phyloP scores from a whole-genome alignment of 164 flowering plant species.

The Vitis rupestris region DNA sequence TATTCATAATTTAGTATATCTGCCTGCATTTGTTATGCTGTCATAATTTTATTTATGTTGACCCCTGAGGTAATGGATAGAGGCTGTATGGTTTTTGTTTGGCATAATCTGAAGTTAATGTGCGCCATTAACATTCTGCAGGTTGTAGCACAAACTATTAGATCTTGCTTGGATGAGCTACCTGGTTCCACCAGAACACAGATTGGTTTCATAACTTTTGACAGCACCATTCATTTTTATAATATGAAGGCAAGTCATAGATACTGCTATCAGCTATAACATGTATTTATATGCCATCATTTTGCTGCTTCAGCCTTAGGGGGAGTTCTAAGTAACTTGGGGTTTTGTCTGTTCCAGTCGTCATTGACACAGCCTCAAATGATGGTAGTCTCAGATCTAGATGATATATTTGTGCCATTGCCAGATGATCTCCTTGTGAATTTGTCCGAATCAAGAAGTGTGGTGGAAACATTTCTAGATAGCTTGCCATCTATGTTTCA shows the following conservation, averaged over 20 bases:
- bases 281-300: neutral
- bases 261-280: neutral
- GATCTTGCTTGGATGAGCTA: slow-evolving; percentile 79
- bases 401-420: slow-evolving; percentile 90
- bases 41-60: neutral
- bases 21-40: neutral
- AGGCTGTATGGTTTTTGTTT: neutral
- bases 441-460: slow-evolving; percentile 87
- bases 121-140: slow-evolving; percentile 25
- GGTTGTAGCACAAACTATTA: slow-evolving; percentile 89
- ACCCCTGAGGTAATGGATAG: neutral
- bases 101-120: neutral
- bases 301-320: neutral
- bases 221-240: slow-evolving; percentile 93
- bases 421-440: slow-evolving; percentile 99
- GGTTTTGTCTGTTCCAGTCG: slow-evolving; percentile 58
- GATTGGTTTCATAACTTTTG: slow-evolving; percentile 94
- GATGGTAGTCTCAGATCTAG: slow-evolving; percentile 97
- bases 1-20: no score
- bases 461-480: slow-evolving; percentile 91
- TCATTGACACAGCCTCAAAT: slow-evolving; percentile 95
- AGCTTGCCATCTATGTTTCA: slow-evolving; percentile 94
- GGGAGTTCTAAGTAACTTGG: slow-evolving; percentile 2
- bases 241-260: slow-evolving; percentile 81
- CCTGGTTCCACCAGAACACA: slow-evolving; percentile 95